Base-by-base conservation (phyloP, 106 monocot genomes). In the Triglochin maritima region DNA sequence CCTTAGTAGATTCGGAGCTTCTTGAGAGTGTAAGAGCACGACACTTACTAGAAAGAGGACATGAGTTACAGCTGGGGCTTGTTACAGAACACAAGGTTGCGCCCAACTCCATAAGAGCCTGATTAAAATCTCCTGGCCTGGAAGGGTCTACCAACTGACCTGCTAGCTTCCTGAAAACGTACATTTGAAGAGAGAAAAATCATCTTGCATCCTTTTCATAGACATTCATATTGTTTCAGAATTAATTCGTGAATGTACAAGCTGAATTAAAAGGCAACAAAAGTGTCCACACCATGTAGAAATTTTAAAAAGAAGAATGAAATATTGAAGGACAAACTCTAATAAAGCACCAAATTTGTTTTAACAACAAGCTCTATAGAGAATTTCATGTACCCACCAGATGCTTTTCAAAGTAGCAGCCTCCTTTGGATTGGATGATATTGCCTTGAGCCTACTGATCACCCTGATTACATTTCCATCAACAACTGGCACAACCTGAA, bases 401-500 rank as follows among this genome's bases (percentile, higher is more conserved):
- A 98, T 80, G 12, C 41, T 72, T 69, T 98, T 98, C 62, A 92
- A 71, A 5, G 91, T 91, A 43, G 91, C 73, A 66, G 91, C 68
- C 75, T 92, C 86, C 66, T 86, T 98, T 15, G 96, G 96, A 69
- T 86, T 88, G 10, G 88, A 83, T 50, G 96, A 86, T 71, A 92
- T 98, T 5, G 96, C 77, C 68, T 76, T 86, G 7, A 98, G 80
- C 69, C 96, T 85, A 67, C 81, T 83, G 55, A 98, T 84, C 64
- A 98, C 96, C 63, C 96, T 83, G 4, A 98, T 86, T 17, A 91
- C 96, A 78, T 98, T 98, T 51, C 91, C 96, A 83, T 98, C 96
- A 12, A 98, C 96, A 13, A 89, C 98, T 46, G 98, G 98, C 46
- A 89, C 92, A n/a, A 62, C 82, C 98, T 98, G 58, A 50, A 65